These are phyloP conservation scores for Cucurbita argyrosperma DNA, from an alignment of 306 rosid species.

Conservation along the genomic window DNA sequence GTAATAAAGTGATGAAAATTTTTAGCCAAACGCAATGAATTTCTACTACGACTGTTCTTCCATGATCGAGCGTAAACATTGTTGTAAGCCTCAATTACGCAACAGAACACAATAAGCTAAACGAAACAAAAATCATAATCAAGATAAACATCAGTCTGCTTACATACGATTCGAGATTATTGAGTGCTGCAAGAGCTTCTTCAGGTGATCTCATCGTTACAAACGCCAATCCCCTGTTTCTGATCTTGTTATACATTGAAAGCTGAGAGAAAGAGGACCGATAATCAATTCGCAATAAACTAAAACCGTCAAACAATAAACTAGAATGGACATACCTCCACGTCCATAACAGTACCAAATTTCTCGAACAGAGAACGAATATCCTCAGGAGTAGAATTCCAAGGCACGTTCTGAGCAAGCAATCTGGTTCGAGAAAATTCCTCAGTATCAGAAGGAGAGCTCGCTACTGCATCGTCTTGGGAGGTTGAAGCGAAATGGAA, in stretches of 20 bases:
- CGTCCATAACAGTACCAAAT: conserved; percentile 57
- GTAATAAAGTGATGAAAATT: not conserved
- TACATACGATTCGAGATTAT: conserved; percentile 63
- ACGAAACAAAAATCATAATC: not conserved
- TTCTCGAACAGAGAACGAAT: conserved; percentile 58
- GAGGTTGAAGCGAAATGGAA: conserved; percentile 29
- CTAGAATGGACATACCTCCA: conserved; percentile 40
- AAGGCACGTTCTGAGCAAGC: conserved; percentile 83
- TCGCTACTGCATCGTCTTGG: conserved; percentile 25
- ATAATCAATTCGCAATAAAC: not conserved
- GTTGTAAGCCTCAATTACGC: no score
- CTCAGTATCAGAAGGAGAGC: conserved; percentile 17
- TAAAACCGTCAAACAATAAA: not conserved
- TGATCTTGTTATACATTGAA: conserved; percentile 59
- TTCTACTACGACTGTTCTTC: not conserved
- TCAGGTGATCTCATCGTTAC: conserved; percentile 79
- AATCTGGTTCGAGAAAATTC: conserved; percentile 41
- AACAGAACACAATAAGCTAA: not conserved
- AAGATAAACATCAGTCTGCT: conserved; percentile 15
- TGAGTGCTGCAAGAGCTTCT: conserved; percentile 62
- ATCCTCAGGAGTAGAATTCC: conserved; percentile 74
- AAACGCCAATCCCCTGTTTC: conserved; percentile 91
- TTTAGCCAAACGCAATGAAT: not conserved
- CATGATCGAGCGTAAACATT: not conserved
- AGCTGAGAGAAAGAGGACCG: conserved; percentile 25